Evolutionary conservation across 2,329 filamentous ascomycete species (phyloP), one percentile per base, ranked within the genome.

Genomic region (Blastomyces percursus): DNA sequence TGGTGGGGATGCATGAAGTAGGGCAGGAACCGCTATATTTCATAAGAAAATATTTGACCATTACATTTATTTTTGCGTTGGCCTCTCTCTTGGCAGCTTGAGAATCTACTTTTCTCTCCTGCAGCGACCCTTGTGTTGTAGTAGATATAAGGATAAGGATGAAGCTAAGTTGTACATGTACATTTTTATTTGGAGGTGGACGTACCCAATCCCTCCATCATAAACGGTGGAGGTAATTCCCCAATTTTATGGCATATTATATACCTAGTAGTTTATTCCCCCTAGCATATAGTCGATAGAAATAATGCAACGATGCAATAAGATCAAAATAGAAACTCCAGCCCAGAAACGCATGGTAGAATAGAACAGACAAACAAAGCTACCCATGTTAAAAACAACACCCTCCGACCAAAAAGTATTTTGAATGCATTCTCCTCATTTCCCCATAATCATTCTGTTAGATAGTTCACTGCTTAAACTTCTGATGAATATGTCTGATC

Each of bases 401-500:
- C 21, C 21, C 11, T 21, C 42, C 40, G 2, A 3, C 14, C 1
- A 38, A 55, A 32, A 55, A 21, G 4, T 35, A 55, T 3, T 48
- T 51, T 14, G 24, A 0, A 24, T 16, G 3, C 24, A 27, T 51
- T 16, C 48, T 7, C 24, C 24, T 30, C 21, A 16, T 51, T 30
- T 40, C 16, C 54, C 35, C 54, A 42, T 42, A 8, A 35, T 14
- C 30, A 11, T 35, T 30, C 4, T 27, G 2, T 21, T 21, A 4
- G 32, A 9, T 30, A 46, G 16, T 68, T 69, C 60, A 74, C 67
- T 73, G 69, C 64, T 69, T 73, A 62, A 78, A 81, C 69, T 83
- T 84, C 69, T 86, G 79, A 67, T 86, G 83, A 63, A 88, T 84
- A 60, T 83, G 80, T 64, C 87, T 82, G 66, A 96, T 90, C 77